Conservation (phyloP, 2,329 filamentous ascomycete genomes). For the Mollisia scopiformis region DNA sequence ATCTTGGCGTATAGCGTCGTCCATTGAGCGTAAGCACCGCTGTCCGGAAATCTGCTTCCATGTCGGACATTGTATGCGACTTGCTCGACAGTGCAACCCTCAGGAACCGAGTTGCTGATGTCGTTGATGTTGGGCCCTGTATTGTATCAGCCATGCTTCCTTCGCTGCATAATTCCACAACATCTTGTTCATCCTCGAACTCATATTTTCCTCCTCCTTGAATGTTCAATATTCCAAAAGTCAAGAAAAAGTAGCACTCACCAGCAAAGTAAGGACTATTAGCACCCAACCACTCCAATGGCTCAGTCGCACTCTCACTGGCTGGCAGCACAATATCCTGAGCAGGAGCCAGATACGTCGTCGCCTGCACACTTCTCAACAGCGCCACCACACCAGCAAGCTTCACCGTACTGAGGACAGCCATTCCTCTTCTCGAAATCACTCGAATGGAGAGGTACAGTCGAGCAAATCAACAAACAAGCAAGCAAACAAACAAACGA, state of each 20-base stretch:
- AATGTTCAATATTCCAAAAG: too few species aligned
- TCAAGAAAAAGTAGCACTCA: conserved; percentile 30
- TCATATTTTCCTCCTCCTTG: too few species aligned
- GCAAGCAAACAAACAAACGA: too few species aligned
- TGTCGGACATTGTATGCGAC: conserved; percentile 63
- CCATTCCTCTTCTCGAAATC: conserved; percentile 6
- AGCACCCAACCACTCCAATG: conserved; percentile 52
- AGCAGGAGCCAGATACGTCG: conserved; percentile 30
- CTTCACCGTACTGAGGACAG: conserved; percentile 11
- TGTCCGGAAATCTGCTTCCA: conserved; percentile 65
- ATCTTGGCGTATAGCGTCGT: conserved; percentile 49
- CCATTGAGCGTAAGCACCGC: conserved; percentile 63
- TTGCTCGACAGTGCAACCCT: conserved; percentile 61
- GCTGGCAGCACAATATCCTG: conserved; percentile 39
- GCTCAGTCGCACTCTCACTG: conserved; percentile 41
- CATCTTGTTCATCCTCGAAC: too few species aligned
- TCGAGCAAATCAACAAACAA: too few species aligned
- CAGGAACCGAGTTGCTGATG: conserved; percentile 56
- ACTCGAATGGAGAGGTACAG: too few species aligned
- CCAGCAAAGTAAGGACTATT: conserved; percentile 57
- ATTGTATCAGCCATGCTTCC: background rate
- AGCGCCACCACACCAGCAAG: conserved; percentile 11
- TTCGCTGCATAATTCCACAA: background rate
- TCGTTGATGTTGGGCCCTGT: conserved; percentile 57
- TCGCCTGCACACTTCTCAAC: background rate